Percentiles rank a stretch among this genome's conserved stretches.
These are phyloP conservation scores for Groenewaldozyma sp. DNA, from an alignment of 1,139 yeast genomes.

Conservation along the genomic window DNA sequence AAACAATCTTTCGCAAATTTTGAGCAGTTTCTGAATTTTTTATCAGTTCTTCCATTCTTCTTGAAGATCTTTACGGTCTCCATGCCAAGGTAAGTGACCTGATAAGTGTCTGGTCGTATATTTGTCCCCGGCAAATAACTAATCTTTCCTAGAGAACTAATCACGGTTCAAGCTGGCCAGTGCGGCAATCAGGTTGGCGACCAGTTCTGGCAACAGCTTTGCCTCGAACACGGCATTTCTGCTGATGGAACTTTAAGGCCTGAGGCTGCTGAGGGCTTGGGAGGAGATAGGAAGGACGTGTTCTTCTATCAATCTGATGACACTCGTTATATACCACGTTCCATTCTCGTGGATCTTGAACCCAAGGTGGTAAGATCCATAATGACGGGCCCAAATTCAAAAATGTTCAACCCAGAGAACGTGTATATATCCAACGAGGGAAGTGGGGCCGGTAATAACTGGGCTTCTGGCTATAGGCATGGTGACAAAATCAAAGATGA, in stretches of 20 bases:
- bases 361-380: conserved; percentile 79
- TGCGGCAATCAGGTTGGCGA: conserved; percentile 96
- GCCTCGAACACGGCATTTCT: conserved; percentile 77
- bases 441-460: conserved; percentile 80
- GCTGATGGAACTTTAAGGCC: conserved; percentile 53
- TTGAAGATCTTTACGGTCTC: no score
- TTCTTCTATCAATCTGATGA: conserved; percentile 77
- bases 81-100: no score
- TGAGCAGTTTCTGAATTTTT: no score
- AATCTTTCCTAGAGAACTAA: conserved; percentile 47
- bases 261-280: conserved; percentile 24
- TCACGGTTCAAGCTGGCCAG: conserved; percentile 69
- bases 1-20: no score
- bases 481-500: conserved; percentile 65
- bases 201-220: conserved; percentile 86
- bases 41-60: no score
- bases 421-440: conserved; percentile 73
- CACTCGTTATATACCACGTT: conserved; percentile 76
- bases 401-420: conserved; percentile 78
- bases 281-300: conserved; percentile 69
- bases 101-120: no score
- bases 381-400: conserved; percentile 40
- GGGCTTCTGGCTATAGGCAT: conserved; percentile 84
- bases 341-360: conserved; percentile 77
- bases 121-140: no score